Percentiles rank a stretch among this genome's conserved stretches.
phyloP scores from a whole-genome alignment of 805 yeast genomes.

The Hanseniaspora nectarophila region DNA sequence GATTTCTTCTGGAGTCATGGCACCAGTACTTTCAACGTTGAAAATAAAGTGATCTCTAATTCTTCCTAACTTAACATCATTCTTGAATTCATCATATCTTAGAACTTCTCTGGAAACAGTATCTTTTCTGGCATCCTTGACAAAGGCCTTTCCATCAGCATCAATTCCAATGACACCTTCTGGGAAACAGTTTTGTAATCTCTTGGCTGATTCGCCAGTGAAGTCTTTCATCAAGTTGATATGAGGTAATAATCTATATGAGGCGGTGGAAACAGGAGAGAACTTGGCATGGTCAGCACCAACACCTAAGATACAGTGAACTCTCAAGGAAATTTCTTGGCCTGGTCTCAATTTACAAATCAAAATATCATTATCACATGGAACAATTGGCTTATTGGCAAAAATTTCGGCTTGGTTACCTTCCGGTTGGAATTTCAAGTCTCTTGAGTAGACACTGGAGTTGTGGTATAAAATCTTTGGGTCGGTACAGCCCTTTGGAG shows the following conservation, averaged over 20 bases:
- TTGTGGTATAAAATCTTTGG: slow-evolving; percentile 76
- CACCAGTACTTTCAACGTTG: slow-evolving; percentile 90
- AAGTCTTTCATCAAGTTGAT: slow-evolving; percentile 68
- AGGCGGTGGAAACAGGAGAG: slow-evolving; percentile 94
- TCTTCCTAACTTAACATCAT: slow-evolving; percentile 83
- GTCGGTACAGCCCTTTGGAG: slow-evolving; percentile 63
- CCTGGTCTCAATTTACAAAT: slow-evolving; percentile 92
- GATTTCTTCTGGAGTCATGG: slow-evolving; percentile 93
- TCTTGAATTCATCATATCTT: slow-evolving; percentile 82
- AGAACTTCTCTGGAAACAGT: slow-evolving; percentile 94
- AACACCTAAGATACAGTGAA: slow-evolving; percentile 80
- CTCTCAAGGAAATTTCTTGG: slow-evolving; percentile 83
- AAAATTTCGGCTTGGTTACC: slow-evolving; percentile 71
- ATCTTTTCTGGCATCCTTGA: slow-evolving; percentile 83
- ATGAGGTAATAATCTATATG: slow-evolving; percentile 82
- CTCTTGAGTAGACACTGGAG: slow-evolving; percentile 78
- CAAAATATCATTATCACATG: slow-evolving; percentile 79
- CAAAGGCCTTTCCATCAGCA: slow-evolving; percentile 53
- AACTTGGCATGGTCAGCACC: slow-evolving; percentile 96
- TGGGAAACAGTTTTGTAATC: slow-evolving; percentile 83
- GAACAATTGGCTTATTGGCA: slow-evolving; percentile 53
- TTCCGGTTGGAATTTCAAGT: slow-evolving; percentile 80
- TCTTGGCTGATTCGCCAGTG: slow-evolving; percentile 59
- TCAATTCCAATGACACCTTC: slow-evolving; percentile 76
- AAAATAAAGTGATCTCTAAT: slow-evolving; percentile 85